Conservation (phyloP, 1,284 basidiomycete species). For the Ustilago xerochloae region DNA sequence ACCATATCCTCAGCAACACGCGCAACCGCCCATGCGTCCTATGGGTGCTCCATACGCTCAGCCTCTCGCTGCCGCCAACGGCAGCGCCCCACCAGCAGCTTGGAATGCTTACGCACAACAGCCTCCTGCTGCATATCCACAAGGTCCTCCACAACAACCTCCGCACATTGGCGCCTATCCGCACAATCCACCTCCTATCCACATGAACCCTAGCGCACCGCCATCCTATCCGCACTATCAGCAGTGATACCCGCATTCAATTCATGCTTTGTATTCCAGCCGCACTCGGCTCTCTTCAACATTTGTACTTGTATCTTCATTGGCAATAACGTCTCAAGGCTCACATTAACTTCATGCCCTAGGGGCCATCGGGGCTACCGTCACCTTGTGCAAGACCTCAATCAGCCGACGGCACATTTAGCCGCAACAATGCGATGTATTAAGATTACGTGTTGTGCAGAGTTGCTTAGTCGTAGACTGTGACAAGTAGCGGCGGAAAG, state of each 20-base stretch:
- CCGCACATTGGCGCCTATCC: constrained; percentile 8
- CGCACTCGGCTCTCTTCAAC: background rate
- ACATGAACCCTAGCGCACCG: constrained; percentile 24
- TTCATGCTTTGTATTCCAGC: background rate
- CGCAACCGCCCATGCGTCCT: constrained; percentile 6
- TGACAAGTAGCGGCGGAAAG: background rate
- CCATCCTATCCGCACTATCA: constrained; percentile 29
- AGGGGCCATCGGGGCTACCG: no score
- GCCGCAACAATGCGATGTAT: no score
- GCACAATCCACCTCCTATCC: constrained; percentile 21
- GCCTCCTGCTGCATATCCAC: constrained; percentile 6
- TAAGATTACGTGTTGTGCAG: background rate
- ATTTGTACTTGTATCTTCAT: constrained; percentile 25
- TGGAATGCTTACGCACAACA: constrained; percentile 19
- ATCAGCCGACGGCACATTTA: no score
- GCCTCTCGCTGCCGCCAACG: constrained; percentile 4
- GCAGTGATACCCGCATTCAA: background rate
- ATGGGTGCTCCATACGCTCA: constrained; percentile 6
- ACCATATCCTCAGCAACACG: constrained; percentile 13
- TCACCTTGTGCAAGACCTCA: no score
- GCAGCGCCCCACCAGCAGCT: background rate
- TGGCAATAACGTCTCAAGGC: constrained; percentile 1
- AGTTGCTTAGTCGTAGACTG: background rate
- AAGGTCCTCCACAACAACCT: constrained; percentile 9
- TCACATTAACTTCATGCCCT: background rate